Percentiles rank a stretch among this genome's conserved stretches.
Evolutionary conservation across 2,329 filamentous ascomycete genomes (phyloP).

Genomic region (Sarocladiaceae sp.): DNA sequence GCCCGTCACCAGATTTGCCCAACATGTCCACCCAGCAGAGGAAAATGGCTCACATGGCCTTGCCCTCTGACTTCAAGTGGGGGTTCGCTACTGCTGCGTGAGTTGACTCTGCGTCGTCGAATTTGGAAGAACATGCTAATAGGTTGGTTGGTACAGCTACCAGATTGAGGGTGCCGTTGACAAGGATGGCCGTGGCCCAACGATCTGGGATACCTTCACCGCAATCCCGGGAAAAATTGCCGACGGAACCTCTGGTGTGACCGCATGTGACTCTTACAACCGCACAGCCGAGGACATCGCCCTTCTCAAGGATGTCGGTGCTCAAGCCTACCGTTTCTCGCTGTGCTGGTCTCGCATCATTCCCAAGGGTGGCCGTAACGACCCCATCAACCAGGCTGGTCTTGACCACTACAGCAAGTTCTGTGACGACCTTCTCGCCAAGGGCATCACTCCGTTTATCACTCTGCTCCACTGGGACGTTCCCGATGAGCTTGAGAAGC

Average conservation of each 20-base stretch:
- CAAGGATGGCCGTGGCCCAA: conserved; percentile 71
- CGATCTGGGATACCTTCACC: conserved; percentile 90
- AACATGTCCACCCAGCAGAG: conserved; percentile 34
- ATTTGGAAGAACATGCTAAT: not conserved
- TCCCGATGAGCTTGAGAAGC: conserved; percentile 68
- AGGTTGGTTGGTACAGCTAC: conserved; percentile 65
- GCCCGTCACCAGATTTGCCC: conserved; percentile 10
- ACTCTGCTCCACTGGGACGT: conserved; percentile 89
- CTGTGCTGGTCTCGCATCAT: conserved; percentile 81
- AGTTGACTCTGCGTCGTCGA: conserved; percentile 21
- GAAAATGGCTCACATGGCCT: conserved; percentile 15
- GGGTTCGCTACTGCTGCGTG: conserved; percentile 74
- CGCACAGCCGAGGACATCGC: conserved; percentile 70
- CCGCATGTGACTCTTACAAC: conserved; percentile 85
- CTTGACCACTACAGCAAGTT: conserved; percentile 74
- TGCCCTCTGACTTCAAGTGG: conserved; percentile 68
- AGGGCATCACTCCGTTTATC: conserved; percentile 72
- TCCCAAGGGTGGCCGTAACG: conserved; percentile 74
- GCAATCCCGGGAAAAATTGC: conserved; percentile 76
- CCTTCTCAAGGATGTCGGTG: conserved; percentile 67
- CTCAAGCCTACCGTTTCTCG: conserved; percentile 76
- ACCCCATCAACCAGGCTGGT: conserved; percentile 73
- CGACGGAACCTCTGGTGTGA: conserved; percentile 65
- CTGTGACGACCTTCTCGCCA: conserved; percentile 68
- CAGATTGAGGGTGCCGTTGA: conserved; percentile 75